Evolutionary conservation across 106 monocot genomes (phyloP), one percentile per base, ranked within the genome.

Genomic region (Allium fistulosum): DNA sequence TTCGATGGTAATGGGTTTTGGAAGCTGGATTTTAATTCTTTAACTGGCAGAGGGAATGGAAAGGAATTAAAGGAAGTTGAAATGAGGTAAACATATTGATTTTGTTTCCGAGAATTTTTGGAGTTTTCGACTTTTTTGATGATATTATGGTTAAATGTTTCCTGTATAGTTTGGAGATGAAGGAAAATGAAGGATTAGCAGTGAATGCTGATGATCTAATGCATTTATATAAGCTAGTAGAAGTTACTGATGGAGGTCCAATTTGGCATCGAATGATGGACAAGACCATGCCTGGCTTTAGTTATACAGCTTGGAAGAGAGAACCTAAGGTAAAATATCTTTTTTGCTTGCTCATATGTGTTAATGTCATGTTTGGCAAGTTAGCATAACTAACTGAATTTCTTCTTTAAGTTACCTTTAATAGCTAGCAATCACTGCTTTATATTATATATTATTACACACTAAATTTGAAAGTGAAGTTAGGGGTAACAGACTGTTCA

Each of bases 261-360:
- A 67, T 72, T 8, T 94, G 94, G 94, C 75, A 69, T 8, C 76
- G 72, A 7, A 95, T 95, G 95, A 91, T 95, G 95, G 81, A 95
- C 11, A 75, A 71, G 63, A 50, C 71, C 9, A 61, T 88, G 61
- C 87, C 87, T 2, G 80, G 51, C 61, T 79, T 88, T 67, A 74
- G 66, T 71, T 95, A 88, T 66, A 79, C 71, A 61, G 95, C 95
- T 48, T 95, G 95, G 91, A 73, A 85, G 49, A 85, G 95, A 76
- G 95, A 95, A 63, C 79, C 81, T 49, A 81, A 83, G 87, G 95
- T 95, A 68, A 58, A 53, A 8, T 11, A 11, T 27, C 5, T 37
- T 58, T 45, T 17, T 47, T 17, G 7, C 11, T 58, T 57, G 71
- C 2, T 4, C 48, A 17, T 66, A 49, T 47, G 11, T 15, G 8